Evolutionary conservation across 371 early-diverging fungal genomes (phyloP).

Genomic region (Gilbertella persicaria): DNA sequence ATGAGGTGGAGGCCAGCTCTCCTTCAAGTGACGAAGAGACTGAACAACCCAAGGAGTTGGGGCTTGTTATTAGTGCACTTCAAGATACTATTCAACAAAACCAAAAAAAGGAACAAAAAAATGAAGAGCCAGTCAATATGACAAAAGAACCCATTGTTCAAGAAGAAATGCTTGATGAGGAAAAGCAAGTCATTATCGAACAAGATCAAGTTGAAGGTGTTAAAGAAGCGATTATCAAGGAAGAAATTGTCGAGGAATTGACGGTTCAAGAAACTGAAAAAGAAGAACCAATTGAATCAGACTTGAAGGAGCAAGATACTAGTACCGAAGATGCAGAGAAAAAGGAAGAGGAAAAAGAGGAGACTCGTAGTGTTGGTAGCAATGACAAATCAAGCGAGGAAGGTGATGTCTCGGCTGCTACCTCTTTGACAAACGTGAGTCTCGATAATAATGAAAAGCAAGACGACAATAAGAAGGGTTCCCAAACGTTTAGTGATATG

Average conservation of each 20-base stretch:
- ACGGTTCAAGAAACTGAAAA: too few species aligned
- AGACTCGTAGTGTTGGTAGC: slow-evolving; percentile 8
- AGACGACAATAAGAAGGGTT: background rate
- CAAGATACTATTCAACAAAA: slow-evolving; percentile 23
- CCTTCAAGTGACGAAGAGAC: slow-evolving; percentile 14
- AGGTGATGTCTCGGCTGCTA: slow-evolving; percentile 10
- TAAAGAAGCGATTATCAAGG: too few species aligned
- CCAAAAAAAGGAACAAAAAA: slow-evolving; percentile 4
- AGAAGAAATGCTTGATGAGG: background rate
- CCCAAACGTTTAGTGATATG: slow-evolving; percentile 10
- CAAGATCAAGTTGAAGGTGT: too few species aligned
- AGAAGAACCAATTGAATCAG: too few species aligned
- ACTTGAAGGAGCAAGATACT: background rate
- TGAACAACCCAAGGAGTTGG: slow-evolving; percentile 14
- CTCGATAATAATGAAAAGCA: slow-evolving; percentile 7
- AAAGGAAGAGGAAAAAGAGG: slow-evolving; percentile 2
- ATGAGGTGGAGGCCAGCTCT: slow-evolving; percentile 4
- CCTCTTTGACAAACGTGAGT: slow-evolving; percentile 3
- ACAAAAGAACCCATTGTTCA: background rate
- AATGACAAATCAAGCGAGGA: slow-evolving; percentile 11
- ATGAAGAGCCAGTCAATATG: background rate
- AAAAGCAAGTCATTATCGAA: too few species aligned
- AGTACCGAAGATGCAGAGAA: background rate
- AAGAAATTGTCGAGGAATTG: too few species aligned
- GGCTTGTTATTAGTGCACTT: slow-evolving; percentile 24